These are phyloP conservation scores for Hyphodiscus hymeniophilus DNA, from an alignment of 495 filamentous ascomycete genomes.

Conservation along the genomic window DNA sequence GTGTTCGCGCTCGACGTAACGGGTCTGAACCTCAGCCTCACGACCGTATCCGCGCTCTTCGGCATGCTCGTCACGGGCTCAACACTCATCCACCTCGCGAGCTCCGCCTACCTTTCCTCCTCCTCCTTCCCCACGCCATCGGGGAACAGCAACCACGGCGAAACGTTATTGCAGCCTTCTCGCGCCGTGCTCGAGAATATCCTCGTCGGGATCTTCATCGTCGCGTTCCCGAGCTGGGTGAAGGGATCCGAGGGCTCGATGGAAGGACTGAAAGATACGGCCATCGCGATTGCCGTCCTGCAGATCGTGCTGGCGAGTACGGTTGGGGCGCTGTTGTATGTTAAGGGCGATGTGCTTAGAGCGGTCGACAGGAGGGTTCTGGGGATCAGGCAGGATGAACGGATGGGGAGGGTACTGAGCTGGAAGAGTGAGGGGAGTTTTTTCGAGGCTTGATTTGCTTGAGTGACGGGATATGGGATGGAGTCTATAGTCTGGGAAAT, in stretches of 20 bases:
- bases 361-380: constrained; percentile 9
- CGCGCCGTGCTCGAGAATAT: constrained; percentile 1
- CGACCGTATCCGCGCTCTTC: constrained; percentile 6
- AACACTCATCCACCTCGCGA: not conserved
- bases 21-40: constrained; percentile 2
- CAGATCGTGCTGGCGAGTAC: constrained; percentile 8
- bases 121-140: not conserved
- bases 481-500: too few species aligned
- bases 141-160: not conserved
- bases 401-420: not conserved
- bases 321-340: constrained; percentile 3
- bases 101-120: not conserved
- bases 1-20: not conserved
- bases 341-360: constrained; percentile 1
- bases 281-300: constrained; percentile 13
- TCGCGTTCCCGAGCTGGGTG: constrained; percentile 9
- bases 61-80: constrained; percentile 10
- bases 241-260: not conserved
- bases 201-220: constrained; percentile 12
- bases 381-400: not conserved
- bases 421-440: constrained; percentile 7
- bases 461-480: too few species aligned
- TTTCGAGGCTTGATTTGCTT: constrained; percentile 3
- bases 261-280: constrained; percentile 6
- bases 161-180: not conserved